Percentiles rank a stretch among this genome's conserved stretches.
Evolutionary conservation across 768 basidiomycete genomes (phyloP).

Genomic region (Suillus bovinus): DNA sequence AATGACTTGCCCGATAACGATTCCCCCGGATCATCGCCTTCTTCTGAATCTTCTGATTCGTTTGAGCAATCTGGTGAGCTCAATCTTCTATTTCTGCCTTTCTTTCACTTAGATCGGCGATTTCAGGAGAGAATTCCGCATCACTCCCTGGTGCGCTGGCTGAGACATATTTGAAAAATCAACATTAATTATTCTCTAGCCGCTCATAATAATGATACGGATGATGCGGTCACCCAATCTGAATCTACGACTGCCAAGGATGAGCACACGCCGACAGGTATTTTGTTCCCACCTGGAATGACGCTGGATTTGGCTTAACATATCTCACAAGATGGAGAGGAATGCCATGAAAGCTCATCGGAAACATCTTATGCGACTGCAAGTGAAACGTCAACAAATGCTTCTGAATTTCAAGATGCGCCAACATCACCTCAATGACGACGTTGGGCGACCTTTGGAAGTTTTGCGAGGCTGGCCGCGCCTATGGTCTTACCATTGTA

Average conservation of each 20-base stretch:
- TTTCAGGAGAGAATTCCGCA: conserved; percentile 1
- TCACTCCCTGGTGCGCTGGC: conserved; percentile 2
- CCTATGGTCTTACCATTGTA: conserved; percentile 42
- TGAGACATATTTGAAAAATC: not conserved
- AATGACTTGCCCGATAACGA: conserved; percentile 8
- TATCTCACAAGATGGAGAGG: conserved; percentile 17
- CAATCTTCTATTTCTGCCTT: not conserved
- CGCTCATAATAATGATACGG: conserved; percentile 3
- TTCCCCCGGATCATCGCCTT: conserved; percentile 6
- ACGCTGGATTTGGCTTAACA: not conserved
- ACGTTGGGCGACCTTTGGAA: conserved; percentile 51
- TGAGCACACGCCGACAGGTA: not conserved
- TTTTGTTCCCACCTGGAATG: not conserved
- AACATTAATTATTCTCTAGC: conserved; percentile 3
- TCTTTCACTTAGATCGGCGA: not conserved
- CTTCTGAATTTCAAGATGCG: conserved; percentile 16
- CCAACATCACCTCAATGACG: conserved; percentile 39
- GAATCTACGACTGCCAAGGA: not conserved
- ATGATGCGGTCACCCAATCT: conserved; percentile 2
- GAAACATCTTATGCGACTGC: conserved; percentile 7
- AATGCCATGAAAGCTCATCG: conserved; percentile 6
- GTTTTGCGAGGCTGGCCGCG: conserved; percentile 42
- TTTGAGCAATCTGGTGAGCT: conserved; percentile 5
- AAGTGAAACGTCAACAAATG: conserved; percentile 12
- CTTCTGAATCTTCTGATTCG: conserved; percentile 6